phyloP scores from a whole-genome alignment of 352 stramenopile genomes.

The Pythium sp. region DNA sequence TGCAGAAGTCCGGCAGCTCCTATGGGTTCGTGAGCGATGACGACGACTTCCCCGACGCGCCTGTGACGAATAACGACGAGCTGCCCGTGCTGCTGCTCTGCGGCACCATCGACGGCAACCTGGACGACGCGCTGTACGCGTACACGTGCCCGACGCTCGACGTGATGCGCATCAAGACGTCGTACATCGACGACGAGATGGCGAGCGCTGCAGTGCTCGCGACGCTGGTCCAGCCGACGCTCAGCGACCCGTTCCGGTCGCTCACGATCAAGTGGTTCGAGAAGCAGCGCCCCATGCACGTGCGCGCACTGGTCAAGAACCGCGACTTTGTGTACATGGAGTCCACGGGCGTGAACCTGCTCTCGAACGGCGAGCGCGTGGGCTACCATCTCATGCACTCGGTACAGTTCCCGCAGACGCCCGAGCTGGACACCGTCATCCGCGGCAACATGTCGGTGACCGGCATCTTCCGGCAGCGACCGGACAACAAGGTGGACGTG shows the following conservation, averaged over 20 bases:
- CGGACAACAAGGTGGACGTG: slow-evolving; percentile 19
- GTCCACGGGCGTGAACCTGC: slow-evolving; percentile 33
- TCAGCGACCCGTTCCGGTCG: slow-evolving; percentile 44
- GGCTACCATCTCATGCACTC: slow-evolving; percentile 68
- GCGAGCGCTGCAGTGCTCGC: slow-evolving; percentile 46
- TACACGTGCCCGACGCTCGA: slow-evolving; percentile 33
- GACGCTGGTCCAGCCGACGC: slow-evolving; percentile 39
- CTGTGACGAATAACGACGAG: slow-evolving; percentile 4
- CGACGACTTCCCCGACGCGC: slow-evolving; percentile 1
- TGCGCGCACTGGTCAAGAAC: slow-evolving; percentile 41
- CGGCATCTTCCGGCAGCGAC: slow-evolving; percentile 47
- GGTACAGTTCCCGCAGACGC: slow-evolving; percentile 51
- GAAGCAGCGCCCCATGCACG: slow-evolving; percentile 34
- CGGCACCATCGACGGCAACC: slow-evolving; percentile 41
- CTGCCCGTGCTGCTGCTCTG: slow-evolving; percentile 28
- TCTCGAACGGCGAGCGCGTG: slow-evolving; percentile 48
- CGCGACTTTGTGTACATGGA: slow-evolving; percentile 63
- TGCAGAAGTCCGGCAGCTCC: neutral
- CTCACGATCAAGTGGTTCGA: slow-evolving; percentile 66
- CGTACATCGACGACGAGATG: slow-evolving; percentile 43
- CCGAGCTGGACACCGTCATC: slow-evolving; percentile 26
- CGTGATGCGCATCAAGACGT: slow-evolving; percentile 45
- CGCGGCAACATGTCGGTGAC: slow-evolving; percentile 55
- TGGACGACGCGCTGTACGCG: slow-evolving; percentile 69
- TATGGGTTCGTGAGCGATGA: neutral